Percentiles rank a stretch among this genome's conserved stretches.
phyloP scores from a whole-genome alignment of 2,329 filamentous ascomycete species.

The Ophiostoma novo-ulmi region DNA sequence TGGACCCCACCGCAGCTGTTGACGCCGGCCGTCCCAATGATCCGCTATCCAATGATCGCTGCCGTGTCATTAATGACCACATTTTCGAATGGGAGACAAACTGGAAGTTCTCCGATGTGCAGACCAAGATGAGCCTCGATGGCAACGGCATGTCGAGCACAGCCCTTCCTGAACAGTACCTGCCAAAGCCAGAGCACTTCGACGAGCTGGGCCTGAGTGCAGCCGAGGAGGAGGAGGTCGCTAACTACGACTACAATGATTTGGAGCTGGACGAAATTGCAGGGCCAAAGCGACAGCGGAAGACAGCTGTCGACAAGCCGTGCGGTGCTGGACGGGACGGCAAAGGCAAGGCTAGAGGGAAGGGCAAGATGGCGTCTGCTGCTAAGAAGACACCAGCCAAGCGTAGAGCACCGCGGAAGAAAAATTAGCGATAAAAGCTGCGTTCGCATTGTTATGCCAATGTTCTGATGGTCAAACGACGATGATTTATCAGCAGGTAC shows the following conservation, averaged over 20 bases:
- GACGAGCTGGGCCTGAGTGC: constrained; percentile 10
- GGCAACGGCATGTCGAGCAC: neutral
- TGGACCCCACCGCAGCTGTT: neutral
- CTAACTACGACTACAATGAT: neutral
- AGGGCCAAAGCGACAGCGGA: neutral
- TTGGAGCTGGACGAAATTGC: neutral
- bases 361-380: neutral
- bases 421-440: neutral
- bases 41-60: neutral
- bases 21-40: neutral
- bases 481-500: neutral
- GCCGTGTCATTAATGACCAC: neutral
- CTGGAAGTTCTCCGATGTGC: constrained; percentile 15
- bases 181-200: neutral
- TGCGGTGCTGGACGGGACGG: neutral
- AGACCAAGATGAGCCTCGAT: neutral
- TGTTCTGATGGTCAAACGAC: neutral
- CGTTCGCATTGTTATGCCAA: neutral
- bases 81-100: constrained; percentile 16
- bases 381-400: neutral
- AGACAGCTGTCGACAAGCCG: neutral
- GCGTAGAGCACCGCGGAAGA: neutral
- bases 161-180: constrained; percentile 14
- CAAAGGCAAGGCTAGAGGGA: neutral
- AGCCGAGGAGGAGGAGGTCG: neutral